Conservation (phyloP, 257 asterid species). For the Craterostigma plantagineum region DNA sequence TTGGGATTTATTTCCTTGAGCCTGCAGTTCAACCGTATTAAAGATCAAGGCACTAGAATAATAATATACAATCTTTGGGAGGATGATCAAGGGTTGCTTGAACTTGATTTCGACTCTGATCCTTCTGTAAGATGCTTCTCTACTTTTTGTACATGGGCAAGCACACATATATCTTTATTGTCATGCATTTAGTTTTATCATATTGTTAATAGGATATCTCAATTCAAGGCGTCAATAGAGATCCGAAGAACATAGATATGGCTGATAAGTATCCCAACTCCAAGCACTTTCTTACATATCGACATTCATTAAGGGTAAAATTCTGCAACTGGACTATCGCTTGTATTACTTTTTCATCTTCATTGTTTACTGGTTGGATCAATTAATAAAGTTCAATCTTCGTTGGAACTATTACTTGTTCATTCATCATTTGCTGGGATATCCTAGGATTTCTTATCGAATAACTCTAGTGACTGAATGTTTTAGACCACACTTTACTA, state of each 20-base stretch:
- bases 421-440: neutral
- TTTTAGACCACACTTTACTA: too few species aligned
- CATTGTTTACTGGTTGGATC: too few species aligned
- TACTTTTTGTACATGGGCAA: slow-evolving; percentile 4
- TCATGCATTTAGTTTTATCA: slow-evolving; percentile 5
- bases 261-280: slow-evolving; percentile 76
- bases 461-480: too few species aligned
- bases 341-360: too few species aligned
- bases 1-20: slow-evolving; percentile 1
- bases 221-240: slow-evolving; percentile 94
- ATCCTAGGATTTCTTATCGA: neutral
- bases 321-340: slow-evolving; percentile 1
- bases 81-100: slow-evolving; percentile 80
- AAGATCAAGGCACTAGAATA: slow-evolving; percentile 73
- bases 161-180: slow-evolving; percentile 7
- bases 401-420: neutral
- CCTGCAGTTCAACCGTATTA: slow-evolving; percentile 54
- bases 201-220: slow-evolving; percentile 58
- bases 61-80: slow-evolving; percentile 90
- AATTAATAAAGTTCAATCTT: too few species aligned
- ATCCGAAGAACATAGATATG: slow-evolving; percentile 75
- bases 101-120: slow-evolving; percentile 80
- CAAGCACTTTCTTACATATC: slow-evolving; percentile 82
- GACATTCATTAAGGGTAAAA: slow-evolving; percentile 82
- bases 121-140: slow-evolving; percentile 32